These are phyloP conservation scores for Albophoma yamanashiensis DNA, from an alignment of 2,329 filamentous ascomycete species.

Conservation along the genomic window DNA sequence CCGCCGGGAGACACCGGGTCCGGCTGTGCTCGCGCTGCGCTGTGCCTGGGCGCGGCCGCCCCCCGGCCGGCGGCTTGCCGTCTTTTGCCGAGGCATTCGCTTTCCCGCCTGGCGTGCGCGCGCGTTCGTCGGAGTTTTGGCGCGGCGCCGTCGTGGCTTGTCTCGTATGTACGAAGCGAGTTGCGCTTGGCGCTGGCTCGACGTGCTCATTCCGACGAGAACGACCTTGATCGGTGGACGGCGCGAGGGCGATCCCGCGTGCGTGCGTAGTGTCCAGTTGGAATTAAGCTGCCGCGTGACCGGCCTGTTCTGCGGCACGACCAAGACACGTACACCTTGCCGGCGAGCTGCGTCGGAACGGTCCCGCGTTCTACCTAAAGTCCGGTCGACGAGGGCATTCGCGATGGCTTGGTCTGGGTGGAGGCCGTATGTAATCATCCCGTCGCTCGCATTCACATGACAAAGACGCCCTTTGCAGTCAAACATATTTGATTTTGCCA, in stretches of 20 bases:
- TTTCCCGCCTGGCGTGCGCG: neutral
- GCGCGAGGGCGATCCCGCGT: no score
- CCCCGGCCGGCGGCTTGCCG: neutral
- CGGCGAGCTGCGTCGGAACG: no score
- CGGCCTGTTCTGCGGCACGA: neutral
- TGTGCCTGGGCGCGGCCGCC: neutral
- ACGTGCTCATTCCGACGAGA: neutral
- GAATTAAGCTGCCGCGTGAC: no score
- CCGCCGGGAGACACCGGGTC: neutral
- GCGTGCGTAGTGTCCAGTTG: no score
- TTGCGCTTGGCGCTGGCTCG: no score
- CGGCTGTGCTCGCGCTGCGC: neutral
- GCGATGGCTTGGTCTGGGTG: no score
- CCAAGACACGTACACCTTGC: neutral
- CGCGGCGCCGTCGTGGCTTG: neutral
- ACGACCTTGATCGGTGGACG: neutral
- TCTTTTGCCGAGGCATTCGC: neutral
- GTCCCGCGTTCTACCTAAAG: neutral
- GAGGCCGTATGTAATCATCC: neutral
- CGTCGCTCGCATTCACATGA: neutral
- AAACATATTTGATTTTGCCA: neutral
- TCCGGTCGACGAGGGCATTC: neutral
- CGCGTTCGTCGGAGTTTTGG: neutral
- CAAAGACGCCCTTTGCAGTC: neutral
- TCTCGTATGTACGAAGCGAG: neutral